These are phyloP conservation scores for Spencermartinsiella europaea DNA, from an alignment of 805 yeast genomes.

Conservation along the genomic window DNA sequence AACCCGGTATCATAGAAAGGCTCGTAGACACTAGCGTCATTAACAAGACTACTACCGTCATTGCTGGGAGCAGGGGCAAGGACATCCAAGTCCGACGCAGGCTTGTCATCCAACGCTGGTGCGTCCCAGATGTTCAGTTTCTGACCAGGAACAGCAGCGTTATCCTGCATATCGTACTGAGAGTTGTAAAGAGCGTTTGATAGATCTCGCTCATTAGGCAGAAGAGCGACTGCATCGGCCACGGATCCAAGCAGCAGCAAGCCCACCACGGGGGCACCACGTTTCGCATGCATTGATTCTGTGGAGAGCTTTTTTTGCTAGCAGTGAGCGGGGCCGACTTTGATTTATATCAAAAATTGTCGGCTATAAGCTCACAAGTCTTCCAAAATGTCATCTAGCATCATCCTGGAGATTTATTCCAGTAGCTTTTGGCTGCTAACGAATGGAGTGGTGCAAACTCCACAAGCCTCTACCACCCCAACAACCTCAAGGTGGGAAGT, in stretches of 20 bases:
- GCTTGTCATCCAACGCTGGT: neutral
- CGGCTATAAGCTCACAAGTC: no score
- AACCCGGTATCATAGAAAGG: neutral
- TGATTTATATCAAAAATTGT: no score
- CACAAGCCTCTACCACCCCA: no score
- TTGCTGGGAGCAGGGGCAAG: neutral
- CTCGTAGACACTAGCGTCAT: neutral
- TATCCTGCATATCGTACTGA: neutral
- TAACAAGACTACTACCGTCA: neutral
- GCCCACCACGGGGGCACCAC: neutral
- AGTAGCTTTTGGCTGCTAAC: no score
- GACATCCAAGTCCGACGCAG: neutral
- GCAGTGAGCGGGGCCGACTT: no score
- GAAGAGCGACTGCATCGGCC: neutral
- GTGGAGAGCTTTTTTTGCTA: no score
- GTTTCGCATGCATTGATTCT: neutral
- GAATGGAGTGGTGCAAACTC: no score
- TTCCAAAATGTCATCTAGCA: no score
- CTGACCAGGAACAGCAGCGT: neutral
- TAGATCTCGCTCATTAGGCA: neutral
- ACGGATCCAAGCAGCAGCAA: neutral
- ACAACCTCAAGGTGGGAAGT: no score
- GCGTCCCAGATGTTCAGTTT: neutral
- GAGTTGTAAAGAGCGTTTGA: neutral
- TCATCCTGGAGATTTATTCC: no score